Conservation (phyloP, 176 grass and related monocot species). For the Raddia distichophylla region DNA sequence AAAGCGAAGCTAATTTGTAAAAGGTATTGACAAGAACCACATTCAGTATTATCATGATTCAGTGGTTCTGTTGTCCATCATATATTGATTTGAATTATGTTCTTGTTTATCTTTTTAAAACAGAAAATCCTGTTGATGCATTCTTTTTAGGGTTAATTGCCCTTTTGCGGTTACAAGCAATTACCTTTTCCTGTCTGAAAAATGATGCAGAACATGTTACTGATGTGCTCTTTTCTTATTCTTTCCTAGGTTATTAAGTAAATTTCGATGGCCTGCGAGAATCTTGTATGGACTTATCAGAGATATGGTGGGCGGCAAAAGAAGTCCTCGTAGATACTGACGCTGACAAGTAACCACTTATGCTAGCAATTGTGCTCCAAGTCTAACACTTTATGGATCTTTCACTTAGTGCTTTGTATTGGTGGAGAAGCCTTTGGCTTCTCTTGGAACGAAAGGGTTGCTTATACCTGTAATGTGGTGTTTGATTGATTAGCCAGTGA, state of each 20-base stretch:
- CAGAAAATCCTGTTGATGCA: background rate
- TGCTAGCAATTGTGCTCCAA: conserved; percentile 4
- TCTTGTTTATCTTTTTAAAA: background rate
- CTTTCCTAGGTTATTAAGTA: background rate
- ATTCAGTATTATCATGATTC: background rate
- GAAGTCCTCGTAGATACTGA: conserved; percentile 28
- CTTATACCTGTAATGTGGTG: conserved; percentile 19
- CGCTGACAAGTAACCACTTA: conserved; percentile 36
- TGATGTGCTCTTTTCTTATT: conserved; percentile 17
- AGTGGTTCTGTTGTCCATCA: background rate
- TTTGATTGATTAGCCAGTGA: background rate
- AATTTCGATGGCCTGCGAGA: conserved; percentile 12
- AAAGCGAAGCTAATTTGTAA: conserved; percentile 22
- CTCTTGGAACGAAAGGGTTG: conserved; percentile 31
- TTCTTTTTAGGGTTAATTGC: background rate
- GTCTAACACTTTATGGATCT: conserved; percentile 35
- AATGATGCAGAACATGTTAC: conserved; percentile 7
- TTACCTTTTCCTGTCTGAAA: background rate
- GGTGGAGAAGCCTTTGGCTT: conserved; percentile 20
- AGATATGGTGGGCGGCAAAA: conserved; percentile 37
- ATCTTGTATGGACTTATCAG: conserved; percentile 30
- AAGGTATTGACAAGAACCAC: conserved; percentile 13
- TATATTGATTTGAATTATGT: background rate
- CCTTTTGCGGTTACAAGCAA: background rate
- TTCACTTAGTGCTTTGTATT: conserved; percentile 32